These are phyloP conservation scores for Mucor saturninus DNA, from an alignment of 371 early-diverging fungal species.

Conservation along the genomic window DNA sequence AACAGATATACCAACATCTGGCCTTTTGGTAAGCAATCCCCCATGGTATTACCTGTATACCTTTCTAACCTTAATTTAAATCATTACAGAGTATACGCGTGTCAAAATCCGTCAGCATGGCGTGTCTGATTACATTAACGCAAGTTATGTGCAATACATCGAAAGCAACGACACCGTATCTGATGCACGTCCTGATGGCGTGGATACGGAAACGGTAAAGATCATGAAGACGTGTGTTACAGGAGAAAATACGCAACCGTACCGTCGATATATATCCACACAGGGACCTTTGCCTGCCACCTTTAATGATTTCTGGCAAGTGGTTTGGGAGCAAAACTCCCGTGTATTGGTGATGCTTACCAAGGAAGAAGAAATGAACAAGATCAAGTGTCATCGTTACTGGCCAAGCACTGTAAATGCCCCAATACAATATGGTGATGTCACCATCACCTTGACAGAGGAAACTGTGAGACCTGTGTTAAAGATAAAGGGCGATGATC, in stretches of 20 bases:
- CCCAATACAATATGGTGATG: conserved; percentile 44
- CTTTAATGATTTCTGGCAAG: conserved; percentile 88
- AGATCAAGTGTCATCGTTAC: conserved; percentile 77
- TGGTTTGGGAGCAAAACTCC: conserved; percentile 84
- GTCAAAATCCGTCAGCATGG: conserved; percentile 42
- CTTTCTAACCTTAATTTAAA: not conserved
- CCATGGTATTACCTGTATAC: conserved; percentile 6
- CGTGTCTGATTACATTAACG: conserved; percentile 85
- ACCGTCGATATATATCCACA: conserved; percentile 76
- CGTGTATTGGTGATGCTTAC: conserved; percentile 90
- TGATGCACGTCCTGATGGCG: conserved; percentile 66
- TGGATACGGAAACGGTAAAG: conserved; percentile 25
- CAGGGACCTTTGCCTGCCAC: conserved; percentile 90
- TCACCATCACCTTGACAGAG: conserved; percentile 39
- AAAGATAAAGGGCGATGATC: conserved; percentile 1
- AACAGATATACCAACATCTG: conserved; percentile 84
- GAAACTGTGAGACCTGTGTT: conserved; percentile 22
- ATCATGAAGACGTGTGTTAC: conserved; percentile 28
- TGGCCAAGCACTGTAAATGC: conserved; percentile 63
- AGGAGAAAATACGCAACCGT: conserved; percentile 17
- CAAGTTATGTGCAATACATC: conserved; percentile 54
- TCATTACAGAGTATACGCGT: conserved; percentile 60
- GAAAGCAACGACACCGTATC: conserved; percentile 66
- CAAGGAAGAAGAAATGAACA: conserved; percentile 78
- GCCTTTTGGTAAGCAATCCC: conserved; percentile 62